Evolutionary conservation across 371 early-diverging fungal species (phyloP).

Genomic region (Lichtheimia ornata): DNA sequence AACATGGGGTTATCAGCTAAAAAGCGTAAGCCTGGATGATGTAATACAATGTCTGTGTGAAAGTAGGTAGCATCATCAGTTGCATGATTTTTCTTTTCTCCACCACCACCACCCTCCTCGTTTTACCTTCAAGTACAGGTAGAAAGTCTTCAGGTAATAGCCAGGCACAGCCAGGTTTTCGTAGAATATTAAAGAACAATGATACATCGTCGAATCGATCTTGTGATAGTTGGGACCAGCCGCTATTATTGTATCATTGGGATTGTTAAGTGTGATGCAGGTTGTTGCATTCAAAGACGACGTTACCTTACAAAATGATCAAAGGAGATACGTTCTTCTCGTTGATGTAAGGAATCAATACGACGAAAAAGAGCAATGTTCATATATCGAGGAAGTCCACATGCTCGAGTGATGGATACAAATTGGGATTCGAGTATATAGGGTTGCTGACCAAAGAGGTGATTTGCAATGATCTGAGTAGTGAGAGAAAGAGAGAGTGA

Average conservation of each 20-base stretch:
- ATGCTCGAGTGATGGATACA: slow-evolving; percentile 54
- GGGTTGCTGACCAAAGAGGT: slow-evolving; percentile 24
- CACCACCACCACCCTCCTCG: no score
- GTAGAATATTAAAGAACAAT: slow-evolving; percentile 41
- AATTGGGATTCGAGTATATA: slow-evolving; percentile 47
- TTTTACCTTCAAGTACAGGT: slow-evolving; percentile 48
- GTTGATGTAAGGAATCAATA: slow-evolving; percentile 24
- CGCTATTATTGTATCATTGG: slow-evolving; percentile 16
- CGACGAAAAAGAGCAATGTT: slow-evolving; percentile 62
- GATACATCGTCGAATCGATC: slow-evolving; percentile 42
- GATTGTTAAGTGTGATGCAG: background rate
- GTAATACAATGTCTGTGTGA: slow-evolving; percentile 58
- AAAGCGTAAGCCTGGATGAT: slow-evolving; percentile 88
- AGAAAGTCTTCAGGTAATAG: slow-evolving; percentile 49
- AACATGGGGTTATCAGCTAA: slow-evolving; percentile 75
- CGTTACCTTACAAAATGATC: slow-evolving; percentile 24
- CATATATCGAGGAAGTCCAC: slow-evolving; percentile 61
- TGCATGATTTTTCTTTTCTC: no score
- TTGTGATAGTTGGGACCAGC: slow-evolving; percentile 33
- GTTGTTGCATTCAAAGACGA: background rate
- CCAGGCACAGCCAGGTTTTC: slow-evolving; percentile 21
- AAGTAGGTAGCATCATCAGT: background rate
- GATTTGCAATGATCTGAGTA: slow-evolving; percentile 24
- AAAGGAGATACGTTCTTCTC: slow-evolving; percentile 21
- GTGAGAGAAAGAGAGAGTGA: no score